Percentiles rank a stretch among this genome's conserved stretches.
These are phyloP conservation scores for Aspergillus phoenicis DNA, from an alignment of 2,329 filamentous ascomycete genomes.

Conservation along the genomic window DNA sequence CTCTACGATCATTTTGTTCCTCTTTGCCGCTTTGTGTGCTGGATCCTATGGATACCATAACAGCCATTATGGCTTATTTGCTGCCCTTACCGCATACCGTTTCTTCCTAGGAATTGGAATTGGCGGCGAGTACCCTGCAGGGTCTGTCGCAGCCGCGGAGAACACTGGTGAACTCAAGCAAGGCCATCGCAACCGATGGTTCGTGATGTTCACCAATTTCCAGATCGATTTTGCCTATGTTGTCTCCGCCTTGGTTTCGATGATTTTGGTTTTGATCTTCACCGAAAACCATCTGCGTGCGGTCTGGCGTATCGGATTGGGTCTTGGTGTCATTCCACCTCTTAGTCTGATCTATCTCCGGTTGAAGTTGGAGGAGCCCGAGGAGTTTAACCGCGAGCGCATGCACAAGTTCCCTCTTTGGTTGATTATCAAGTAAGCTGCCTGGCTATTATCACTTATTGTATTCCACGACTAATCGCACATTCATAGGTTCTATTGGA, in stretches of 20 bases:
- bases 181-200: conserved; percentile 87
- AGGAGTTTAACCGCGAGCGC: conserved; percentile 71
- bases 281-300: conserved; percentile 66
- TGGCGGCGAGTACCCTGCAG: conserved; percentile 60
- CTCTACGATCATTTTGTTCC: conserved; percentile 78
- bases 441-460: conserved; percentile 22
- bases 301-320: conserved; percentile 81
- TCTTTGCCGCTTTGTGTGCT: conserved; percentile 79
- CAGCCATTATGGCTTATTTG: conserved; percentile 70
- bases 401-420: conserved; percentile 64
- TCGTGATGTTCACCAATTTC: conserved; percentile 84
- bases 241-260: conserved; percentile 75
- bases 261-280: conserved; percentile 63
- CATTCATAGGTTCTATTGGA: conserved; percentile 66
- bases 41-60: conserved; percentile 76
- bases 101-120: conserved; percentile 85
- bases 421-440: conserved; percentile 45
- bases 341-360: conserved; percentile 71
- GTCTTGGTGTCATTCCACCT: conserved; percentile 77
- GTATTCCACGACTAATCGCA: neutral
- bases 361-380: conserved; percentile 73
- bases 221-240: conserved; percentile 88
- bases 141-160: conserved; percentile 81
- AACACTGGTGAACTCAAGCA: conserved; percentile 77
- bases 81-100: conserved; percentile 77